Evolutionary conservation across 768 basidiomycete genomes (phyloP), one percentile per base, ranked within the genome.

Genomic region (Kondoa subrosea): DNA sequence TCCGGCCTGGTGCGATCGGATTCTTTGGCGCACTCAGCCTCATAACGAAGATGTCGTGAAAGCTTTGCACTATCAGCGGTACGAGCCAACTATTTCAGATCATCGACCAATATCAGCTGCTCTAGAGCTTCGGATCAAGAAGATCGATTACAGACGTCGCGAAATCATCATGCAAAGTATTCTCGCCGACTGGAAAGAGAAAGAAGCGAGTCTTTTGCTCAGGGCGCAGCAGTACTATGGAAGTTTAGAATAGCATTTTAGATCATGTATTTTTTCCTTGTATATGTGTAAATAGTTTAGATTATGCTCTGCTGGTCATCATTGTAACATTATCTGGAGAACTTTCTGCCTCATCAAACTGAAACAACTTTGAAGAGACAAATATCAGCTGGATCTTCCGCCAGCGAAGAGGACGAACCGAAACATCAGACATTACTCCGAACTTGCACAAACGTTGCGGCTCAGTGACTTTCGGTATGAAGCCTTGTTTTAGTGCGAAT

Each of bases 1-100:
- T 4, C 93, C 93, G 2, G 91, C 93, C 1, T 99, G 92, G 91
- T 99, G 93, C 75, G 93, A 99, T 76, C 85, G 93, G 3, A 83
- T 99, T 26, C 78, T 97, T 56, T 93, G 86, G 84, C 83, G 85
- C 2, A 73, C 75, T 34, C 72, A 71, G 25, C 57, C 79, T 80
- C 16, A 77, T 1, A 30, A 56, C 34, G 64, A 14, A 8, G 40
- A 32, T 56, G 21, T 58, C 68, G 85, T 93, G 31, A 75, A 79
- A 66, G 81, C 83, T 74, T 69, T 88, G 71, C 83, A 84, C 73
- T 95, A 99, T 77, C 77, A 58, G 34, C 81, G 93, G 25, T 92
- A 89, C 76, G 91, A 95, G 77, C 83, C 81, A 64, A 88, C 89
- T 71, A 84, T 92, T 2, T 89, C 88, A 8, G 91, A 96, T 78